phyloP scores from a whole-genome alignment of 805 yeast species.

The Pichia heedii region DNA sequence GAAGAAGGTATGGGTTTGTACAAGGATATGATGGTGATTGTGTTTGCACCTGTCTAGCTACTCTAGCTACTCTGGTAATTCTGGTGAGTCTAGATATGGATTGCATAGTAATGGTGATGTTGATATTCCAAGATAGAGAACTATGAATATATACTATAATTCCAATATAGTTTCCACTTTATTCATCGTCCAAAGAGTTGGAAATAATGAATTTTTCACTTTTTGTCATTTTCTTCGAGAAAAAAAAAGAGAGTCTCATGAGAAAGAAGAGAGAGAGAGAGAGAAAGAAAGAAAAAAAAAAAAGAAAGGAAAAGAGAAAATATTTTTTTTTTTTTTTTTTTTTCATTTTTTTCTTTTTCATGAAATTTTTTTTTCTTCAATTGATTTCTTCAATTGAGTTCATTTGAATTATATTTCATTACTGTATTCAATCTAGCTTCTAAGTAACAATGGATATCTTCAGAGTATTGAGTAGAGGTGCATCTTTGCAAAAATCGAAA shows the following conservation, averaged over 20 bases:
- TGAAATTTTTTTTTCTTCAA: neutral
- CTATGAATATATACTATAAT: neutral
- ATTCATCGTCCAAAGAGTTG: neutral
- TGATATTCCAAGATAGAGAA: too few species aligned
- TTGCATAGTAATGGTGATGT: too few species aligned
- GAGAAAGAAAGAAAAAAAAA: too few species aligned
- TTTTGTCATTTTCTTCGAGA: neutral
- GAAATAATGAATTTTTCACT: neutral
- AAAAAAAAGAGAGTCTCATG: neutral
- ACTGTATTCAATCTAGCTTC: neutral
- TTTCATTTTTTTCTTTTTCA: neutral
- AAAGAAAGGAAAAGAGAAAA: too few species aligned
- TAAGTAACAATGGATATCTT: constrained; percentile 71
- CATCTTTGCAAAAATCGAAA: constrained; percentile 57
- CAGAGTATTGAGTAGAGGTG: constrained; percentile 77
- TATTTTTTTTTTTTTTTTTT: neutral
- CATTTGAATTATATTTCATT: neutral
- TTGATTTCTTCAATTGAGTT: neutral
- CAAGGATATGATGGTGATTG: too few species aligned
- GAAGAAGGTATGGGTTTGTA: too few species aligned
- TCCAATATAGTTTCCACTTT: too few species aligned
- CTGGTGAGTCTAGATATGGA: neutral
- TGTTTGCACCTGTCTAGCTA: too few species aligned
- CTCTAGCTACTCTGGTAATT: neutral
- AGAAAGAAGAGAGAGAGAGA: too few species aligned